Base-by-base conservation (phyloP, 805 yeast species). In the Sugiyamaella qingdaonensis region DNA sequence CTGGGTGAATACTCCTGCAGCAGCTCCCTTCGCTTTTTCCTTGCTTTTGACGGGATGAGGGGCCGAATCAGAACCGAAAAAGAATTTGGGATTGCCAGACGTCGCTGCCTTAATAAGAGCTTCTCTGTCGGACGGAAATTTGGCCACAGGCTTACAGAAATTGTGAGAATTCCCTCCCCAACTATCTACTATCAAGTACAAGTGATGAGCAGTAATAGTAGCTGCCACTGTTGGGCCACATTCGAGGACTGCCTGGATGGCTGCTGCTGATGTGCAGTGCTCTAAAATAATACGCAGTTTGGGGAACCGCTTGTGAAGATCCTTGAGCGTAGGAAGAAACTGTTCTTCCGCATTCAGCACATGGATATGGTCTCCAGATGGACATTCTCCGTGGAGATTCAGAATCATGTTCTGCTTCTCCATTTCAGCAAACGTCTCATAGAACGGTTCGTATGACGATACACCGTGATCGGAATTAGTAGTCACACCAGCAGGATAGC, bases 401-500 rank as follows among this genome's bases (percentile, higher is more conserved):
- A 94, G 78, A 9, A 94, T 85, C 66, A 94, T 70, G 48, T 79
- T 78, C 57, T 87, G 79, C 58, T 81, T 78, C 70, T 92, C 85
- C 92, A 94, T 85, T 11, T 88, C 96, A 64, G 86, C 78, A 66
- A 94, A 94, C 9, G 94, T 78, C 3, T 97, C 96, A 68, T 90
- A 94, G 64, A 91, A 94, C 4, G 78, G 82, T 46, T 85, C 79
- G 70, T 94, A 94, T 64, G 92, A 96, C 62, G 90, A 88, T 21
- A 94, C 97, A 48, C 99, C 99, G 53, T 69, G 70, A 2, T 85
- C 87, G 9, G 97, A 89, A 73, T 94, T 94, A 37, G 99, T 94
- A n/a, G 99, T 94, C 32, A 94, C 99, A 44, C 99, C 99, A 1
- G 98, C 97, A 41, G 99, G 99, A 68, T 94, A 94, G 68, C 96